Evolutionary conservation across 2,329 filamentous ascomycete species (phyloP), one percentile per base, ranked within the genome.

Genomic region (Penicillium crustosum): DNA sequence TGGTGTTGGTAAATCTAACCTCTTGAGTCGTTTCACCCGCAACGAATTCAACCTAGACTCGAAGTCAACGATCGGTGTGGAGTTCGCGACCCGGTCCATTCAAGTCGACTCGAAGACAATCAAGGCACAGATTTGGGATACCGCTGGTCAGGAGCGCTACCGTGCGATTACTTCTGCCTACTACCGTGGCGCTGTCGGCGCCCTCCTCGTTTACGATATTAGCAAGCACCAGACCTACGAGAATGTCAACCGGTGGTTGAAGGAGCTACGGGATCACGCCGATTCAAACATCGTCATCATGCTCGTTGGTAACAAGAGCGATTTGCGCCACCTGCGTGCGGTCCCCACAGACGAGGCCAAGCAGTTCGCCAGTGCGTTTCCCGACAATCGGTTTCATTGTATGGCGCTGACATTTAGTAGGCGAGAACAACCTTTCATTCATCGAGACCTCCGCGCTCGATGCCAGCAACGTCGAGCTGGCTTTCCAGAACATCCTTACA

Each of bases 51-150:
- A 97, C 82, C 86, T 97, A 67, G 94, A 99, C 81, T 96, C 93
- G 78, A 97, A 99, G 87, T 97, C 94, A 64, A 99, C 94, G 70
- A 99, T 99, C 81, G 94, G 94, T 72, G 94, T 99, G 78, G 94
- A 99, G 81, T 99, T 99, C 77, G 94, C 95, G 71, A 99, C 94
- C 69, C 89, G 94, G 65, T 97, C 92, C 68, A 99, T 99, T 77
- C 93, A 97, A 81, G 94, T 99, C 73, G 94, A 99, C 80, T 90
- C 90, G 75, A 99, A 99, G 86, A 99, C 94, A 65, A 99, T 99
- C 87, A 99, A 99, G 85, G 94, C 94, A 70, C 94, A 99, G 83
- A 99, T 99, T 73, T 99, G 95, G 94, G 94, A 99, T 83, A 99
- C 94, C 59, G 94, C 94, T 67, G 94, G 94, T 68, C 94, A 99